Evolutionary conservation across 768 basidiomycete genomes (phyloP).

Genomic region (Leccinum pellstonianum): DNA sequence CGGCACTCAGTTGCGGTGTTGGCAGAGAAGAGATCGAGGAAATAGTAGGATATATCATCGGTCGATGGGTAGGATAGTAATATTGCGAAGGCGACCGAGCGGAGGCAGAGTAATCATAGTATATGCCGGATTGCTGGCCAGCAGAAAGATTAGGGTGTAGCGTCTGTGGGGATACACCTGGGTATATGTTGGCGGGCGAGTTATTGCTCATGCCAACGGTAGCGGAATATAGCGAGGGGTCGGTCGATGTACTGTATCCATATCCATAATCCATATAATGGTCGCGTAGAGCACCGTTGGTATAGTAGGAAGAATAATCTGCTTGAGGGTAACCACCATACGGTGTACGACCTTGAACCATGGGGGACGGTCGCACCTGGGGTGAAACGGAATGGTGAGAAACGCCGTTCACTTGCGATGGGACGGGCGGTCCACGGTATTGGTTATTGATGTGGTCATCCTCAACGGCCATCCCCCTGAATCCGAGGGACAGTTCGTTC

Average conservation of each 20-base stretch:
- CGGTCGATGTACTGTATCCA: slow-evolving; percentile 49
- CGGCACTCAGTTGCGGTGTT: slow-evolving; percentile 44
- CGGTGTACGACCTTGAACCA: slow-evolving; percentile 44
- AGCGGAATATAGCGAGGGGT: slow-evolving; percentile 50
- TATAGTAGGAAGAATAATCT: slow-evolving; percentile 63
- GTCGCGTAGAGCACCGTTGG: slow-evolving; percentile 48
- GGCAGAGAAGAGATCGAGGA: slow-evolving; percentile 55
- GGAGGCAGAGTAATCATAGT: slow-evolving; percentile 55
- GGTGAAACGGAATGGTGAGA: slow-evolving; percentile 33
- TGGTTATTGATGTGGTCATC: slow-evolving; percentile 45
- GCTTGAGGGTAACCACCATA: slow-evolving; percentile 52
- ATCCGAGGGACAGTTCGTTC: slow-evolving; percentile 52
- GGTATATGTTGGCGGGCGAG: slow-evolving; percentile 49
- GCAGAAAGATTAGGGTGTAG: slow-evolving; percentile 42
- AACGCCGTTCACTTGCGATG: slow-evolving; percentile 30
- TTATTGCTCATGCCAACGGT: slow-evolving; percentile 45
- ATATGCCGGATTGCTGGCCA: slow-evolving; percentile 51
- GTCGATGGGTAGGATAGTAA: slow-evolving; percentile 57
- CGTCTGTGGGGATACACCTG: slow-evolving; percentile 41
- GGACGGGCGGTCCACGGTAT: slow-evolving; percentile 38
- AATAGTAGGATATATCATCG: slow-evolving; percentile 56
- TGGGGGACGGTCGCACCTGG: slow-evolving; percentile 42
- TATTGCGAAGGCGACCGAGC: slow-evolving; percentile 56
- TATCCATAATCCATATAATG: slow-evolving; percentile 56
- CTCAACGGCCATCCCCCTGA: slow-evolving; percentile 62